phyloP scores from a whole-genome alignment of 2,329 filamentous ascomycete genomes.

The Trichoderma arundinaceum region DNA sequence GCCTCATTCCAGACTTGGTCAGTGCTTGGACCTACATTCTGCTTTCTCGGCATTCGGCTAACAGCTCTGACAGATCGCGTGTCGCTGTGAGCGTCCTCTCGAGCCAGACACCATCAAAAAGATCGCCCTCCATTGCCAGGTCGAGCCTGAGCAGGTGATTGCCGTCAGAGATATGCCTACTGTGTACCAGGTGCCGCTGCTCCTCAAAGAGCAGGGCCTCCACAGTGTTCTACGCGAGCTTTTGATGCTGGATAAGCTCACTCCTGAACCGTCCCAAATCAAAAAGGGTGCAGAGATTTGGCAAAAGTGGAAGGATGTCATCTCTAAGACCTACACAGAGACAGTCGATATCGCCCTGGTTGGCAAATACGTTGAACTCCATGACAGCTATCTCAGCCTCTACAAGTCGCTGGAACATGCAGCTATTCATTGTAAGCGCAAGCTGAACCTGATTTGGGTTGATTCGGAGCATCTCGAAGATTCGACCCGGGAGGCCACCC shows the following conservation, averaged over 20 bases:
- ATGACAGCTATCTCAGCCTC: conserved; percentile 85
- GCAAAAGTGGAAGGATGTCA: conserved; percentile 76
- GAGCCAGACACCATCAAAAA: conserved; percentile 78
- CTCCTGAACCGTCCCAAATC: conserved; percentile 58
- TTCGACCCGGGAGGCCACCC: conserved; percentile 62
- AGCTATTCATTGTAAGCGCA: conserved; percentile 82
- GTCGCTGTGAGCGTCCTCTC: conserved; percentile 81
- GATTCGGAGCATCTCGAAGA: conserved; percentile 85
- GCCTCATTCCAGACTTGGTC: conserved; percentile 73
- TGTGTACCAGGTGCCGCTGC: conserved; percentile 93
- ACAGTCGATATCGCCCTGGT: conserved; percentile 83
- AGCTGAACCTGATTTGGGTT: conserved; percentile 81
- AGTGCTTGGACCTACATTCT: conserved; percentile 31
- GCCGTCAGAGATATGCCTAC: conserved; percentile 88
- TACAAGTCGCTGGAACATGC: conserved; percentile 88
- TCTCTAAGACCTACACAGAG: conserved; percentile 67
- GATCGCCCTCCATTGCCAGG: conserved; percentile 87
- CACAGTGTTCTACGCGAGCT: conserved; percentile 68
- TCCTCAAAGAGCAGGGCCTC: conserved; percentile 82
- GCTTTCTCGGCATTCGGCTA: conserved; percentile 1
- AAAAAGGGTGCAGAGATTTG: conserved; percentile 73
- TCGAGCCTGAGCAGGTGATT: conserved; percentile 83
- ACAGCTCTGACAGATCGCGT: conserved; percentile 71
- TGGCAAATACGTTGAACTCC: conserved; percentile 86
- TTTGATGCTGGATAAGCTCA: conserved; percentile 66